Evolutionary conservation across 305 asterid genomes (phyloP), one percentile per base, ranked within the genome.

Genomic region (Fraxinus sp.): DNA sequence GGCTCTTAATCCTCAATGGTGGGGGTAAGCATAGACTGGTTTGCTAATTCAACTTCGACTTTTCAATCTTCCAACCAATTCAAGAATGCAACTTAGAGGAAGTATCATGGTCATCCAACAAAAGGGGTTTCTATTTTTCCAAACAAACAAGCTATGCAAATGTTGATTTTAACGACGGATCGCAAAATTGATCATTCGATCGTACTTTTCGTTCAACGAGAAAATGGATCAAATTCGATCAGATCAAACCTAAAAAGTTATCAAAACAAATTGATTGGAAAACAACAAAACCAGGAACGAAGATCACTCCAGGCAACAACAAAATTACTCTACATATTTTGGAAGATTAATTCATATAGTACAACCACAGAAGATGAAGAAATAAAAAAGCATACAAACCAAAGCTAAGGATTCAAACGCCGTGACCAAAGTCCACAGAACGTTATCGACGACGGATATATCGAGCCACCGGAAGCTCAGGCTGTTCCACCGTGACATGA

Each of bases 331-430:
- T 33, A 18, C 32, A 7, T 22, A n/a, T 33, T 33, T 35, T 20
- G 26, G 16, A 9, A 10, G 9, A 35, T 36, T 39, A 39, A 20
- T 76, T 76, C 79, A 76, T 22, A 76, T 14, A 13, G 79, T 41
- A 76, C 79, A 76, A 30, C 79, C 79, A 44, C 79, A 76, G 44
- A 76, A 76, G 70, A 76, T 46, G 44, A 76, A 76, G 79, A 76
- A 76, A 76, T 49, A 76, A 37, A 44, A 76, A 24, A 76, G 79
- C 79, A 76, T 76, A 49, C 37, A 24, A 32, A 49, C 66, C 79
- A 76, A 76, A 55, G 39, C 64, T 26, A 76, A 52, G 11, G 68
- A 76, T 55, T 76, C 79, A 32, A 76, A 55, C 9, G 14, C 79
- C 2, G 79, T 76, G n/a, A 76, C 44, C 22, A 76, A n/a, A 30